Percentiles rank a stretch among this genome's conserved stretches.
These are phyloP conservation scores for Flaveria floridana DNA, from an alignment of 140 eudicot genomes.

Conservation along the genomic window DNA sequence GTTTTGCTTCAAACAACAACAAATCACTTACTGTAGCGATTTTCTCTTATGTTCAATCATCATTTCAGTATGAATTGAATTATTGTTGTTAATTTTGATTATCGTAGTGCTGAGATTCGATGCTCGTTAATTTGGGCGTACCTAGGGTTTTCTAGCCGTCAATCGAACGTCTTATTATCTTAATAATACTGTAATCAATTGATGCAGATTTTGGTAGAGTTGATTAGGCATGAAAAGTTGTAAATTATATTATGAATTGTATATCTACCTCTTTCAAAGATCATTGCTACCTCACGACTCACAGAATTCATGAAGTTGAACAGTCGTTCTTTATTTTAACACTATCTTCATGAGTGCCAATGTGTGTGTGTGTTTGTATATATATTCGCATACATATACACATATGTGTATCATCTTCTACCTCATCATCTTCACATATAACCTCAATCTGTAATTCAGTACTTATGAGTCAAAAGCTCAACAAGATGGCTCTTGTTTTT, in stretches of 20 bases:
- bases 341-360: background rate
- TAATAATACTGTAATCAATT: background rate
- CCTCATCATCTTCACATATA: slow-evolving; percentile 26
- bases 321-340: slow-evolving; percentile 27
- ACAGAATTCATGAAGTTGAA: slow-evolving; percentile 20
- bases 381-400: background rate
- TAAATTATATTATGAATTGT: slow-evolving; percentile 21
- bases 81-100: background rate
- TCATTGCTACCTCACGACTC: slow-evolving; percentile 27
- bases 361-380: slow-evolving; percentile 3
- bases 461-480: slow-evolving; percentile 13
- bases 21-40: background rate
- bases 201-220: background rate
- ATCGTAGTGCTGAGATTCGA: too few species aligned
- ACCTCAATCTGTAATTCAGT: slow-evolving; percentile 11
- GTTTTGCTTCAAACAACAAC: background rate
- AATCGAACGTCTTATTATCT: background rate
- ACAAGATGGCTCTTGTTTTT: slow-evolving; percentile 37
- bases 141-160: too few species aligned
- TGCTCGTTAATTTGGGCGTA: background rate
- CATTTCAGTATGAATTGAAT: background rate
- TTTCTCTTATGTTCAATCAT: background rate
- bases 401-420: background rate
- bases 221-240: background rate
- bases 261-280: slow-evolving; percentile 37